phyloP scores from a whole-genome alignment of 2,329 filamentous ascomycete genomes.

The Cladophialophora chaetospira region DNA sequence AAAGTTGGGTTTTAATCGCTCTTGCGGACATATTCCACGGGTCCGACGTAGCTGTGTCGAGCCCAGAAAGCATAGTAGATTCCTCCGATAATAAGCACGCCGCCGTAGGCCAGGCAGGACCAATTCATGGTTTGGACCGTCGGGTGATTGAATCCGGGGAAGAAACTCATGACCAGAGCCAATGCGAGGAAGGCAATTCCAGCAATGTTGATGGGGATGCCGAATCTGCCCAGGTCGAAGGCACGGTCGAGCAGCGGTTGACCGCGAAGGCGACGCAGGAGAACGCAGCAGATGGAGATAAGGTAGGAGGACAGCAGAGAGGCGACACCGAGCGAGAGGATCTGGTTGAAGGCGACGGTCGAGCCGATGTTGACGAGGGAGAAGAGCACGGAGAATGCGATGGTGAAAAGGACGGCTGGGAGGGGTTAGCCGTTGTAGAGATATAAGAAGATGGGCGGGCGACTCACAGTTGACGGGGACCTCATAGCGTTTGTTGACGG shows the following conservation, averaged over 20 bases:
- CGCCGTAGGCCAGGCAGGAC: constrained; percentile 49
- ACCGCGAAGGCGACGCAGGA: constrained; percentile 39
- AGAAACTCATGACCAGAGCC: constrained; percentile 43
- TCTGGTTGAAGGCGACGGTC: constrained; percentile 44
- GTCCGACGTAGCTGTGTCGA: constrained; percentile 39
- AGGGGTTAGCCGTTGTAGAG: not conserved
- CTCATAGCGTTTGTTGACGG: constrained; percentile 10
- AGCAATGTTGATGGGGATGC: constrained; percentile 47
- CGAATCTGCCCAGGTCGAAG: constrained; percentile 47
- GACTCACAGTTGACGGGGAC: constrained; percentile 22
- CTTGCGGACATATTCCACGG: constrained; percentile 32
- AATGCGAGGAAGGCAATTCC: constrained; percentile 6
- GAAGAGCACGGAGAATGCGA: constrained; percentile 45
- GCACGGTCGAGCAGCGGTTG: constrained; percentile 44
- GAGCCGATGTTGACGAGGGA: constrained; percentile 40
- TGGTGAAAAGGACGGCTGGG: constrained; percentile 44
- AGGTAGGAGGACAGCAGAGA: constrained; percentile 45
- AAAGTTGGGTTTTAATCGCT: constrained; percentile 11
- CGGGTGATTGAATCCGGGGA: constrained; percentile 42
- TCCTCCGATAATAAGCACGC: constrained; percentile 42
- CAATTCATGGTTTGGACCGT: constrained; percentile 53
- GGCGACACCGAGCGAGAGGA: constrained; percentile 42
- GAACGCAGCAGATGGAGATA: constrained; percentile 39
- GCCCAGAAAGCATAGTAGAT: constrained; percentile 44
- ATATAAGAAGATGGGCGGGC: not conserved